phyloP scores from a whole-genome alignment of 1,139 yeast genomes.

The Debaryomyces udenii region DNA sequence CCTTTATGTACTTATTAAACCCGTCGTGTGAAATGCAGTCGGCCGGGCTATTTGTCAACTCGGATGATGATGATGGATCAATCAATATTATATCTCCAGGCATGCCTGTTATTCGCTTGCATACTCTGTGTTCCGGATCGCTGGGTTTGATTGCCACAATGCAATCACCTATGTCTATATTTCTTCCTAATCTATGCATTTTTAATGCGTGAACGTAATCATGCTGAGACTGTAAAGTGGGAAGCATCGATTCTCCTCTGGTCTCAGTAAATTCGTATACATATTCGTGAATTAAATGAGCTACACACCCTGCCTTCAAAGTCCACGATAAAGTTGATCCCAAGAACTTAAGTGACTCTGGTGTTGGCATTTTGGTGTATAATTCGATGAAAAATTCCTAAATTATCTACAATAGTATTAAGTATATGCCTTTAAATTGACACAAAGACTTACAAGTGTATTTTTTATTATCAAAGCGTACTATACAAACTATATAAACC shows the following conservation, averaged over 20 bases:
- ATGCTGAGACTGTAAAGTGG: slow-evolving; percentile 72
- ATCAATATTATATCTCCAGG: slow-evolving; percentile 85
- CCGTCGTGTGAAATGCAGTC: slow-evolving; percentile 43
- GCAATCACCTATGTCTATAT: slow-evolving; percentile 77
- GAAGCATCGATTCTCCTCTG: slow-evolving; percentile 93
- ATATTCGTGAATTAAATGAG: slow-evolving; percentile 67
- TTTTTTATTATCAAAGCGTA: slow-evolving; percentile 1
- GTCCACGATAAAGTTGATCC: slow-evolving; percentile 47
- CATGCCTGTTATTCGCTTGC: slow-evolving; percentile 94
- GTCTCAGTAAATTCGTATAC: slow-evolving; percentile 81
- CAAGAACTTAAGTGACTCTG: slow-evolving; percentile 33
- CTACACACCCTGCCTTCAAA: slow-evolving; percentile 65
- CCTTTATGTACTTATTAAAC: slow-evolving; percentile 60
- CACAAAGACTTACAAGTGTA: no score
- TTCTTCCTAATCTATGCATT: slow-evolving; percentile 57
- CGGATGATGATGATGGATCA: slow-evolving; percentile 73
- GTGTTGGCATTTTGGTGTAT: slow-evolving; percentile 16
- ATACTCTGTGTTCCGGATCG: slow-evolving; percentile 81
- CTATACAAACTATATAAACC: slow-evolving; percentile 15
- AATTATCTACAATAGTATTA: no score
- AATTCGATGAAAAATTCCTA: not conserved
- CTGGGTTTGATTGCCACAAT: slow-evolving; percentile 90
- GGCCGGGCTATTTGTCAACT: slow-evolving; percentile 44
- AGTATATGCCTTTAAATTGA: no score
- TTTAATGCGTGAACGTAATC: slow-evolving; percentile 86